These are phyloP conservation scores for Hibiscus tridactylites DNA, from an alignment of 345 rosid genomes.

Conservation along the genomic window DNA sequence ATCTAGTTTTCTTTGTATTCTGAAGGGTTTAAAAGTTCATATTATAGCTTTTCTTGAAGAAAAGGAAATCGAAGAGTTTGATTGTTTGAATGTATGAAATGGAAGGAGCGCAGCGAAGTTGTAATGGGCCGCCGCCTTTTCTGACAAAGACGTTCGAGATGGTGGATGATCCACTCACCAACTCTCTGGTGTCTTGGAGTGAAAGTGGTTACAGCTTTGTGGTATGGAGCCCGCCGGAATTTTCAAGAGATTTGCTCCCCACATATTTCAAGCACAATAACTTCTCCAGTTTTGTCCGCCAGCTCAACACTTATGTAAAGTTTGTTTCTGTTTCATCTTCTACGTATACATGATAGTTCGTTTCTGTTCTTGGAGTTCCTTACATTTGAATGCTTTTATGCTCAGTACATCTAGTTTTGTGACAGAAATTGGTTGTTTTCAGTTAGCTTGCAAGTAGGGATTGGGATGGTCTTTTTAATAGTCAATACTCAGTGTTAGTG, in stretches of 20 bases:
- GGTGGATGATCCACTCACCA: slow-evolving; percentile 30
- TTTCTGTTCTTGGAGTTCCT: too few relatives aligned
- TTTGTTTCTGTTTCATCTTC: not conserved
- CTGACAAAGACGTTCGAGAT: slow-evolving; percentile 28
- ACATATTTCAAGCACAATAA: slow-evolving; percentile 46
- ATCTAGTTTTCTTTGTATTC: not conserved
- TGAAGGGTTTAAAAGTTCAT: not conserved
- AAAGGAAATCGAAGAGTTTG: too few relatives aligned
- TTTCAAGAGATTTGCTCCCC: slow-evolving; percentile 34
- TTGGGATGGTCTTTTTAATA: too few relatives aligned
- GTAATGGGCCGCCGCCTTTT: slow-evolving; percentile 28
- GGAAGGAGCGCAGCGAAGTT: slow-evolving; percentile 26
- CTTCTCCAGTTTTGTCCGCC: slow-evolving; percentile 51
- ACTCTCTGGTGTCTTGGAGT: slow-evolving; percentile 24
- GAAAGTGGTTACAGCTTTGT: slow-evolving; percentile 29
- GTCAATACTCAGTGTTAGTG: too few relatives aligned
- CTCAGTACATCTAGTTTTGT: too few relatives aligned
- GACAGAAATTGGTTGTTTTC: too few relatives aligned
- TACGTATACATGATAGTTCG: too few relatives aligned
- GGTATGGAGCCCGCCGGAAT: slow-evolving; percentile 40
- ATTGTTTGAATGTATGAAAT: slow-evolving; percentile 4
- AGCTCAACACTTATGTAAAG: slow-evolving; percentile 50
- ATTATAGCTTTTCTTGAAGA: too few relatives aligned
- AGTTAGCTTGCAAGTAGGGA: too few relatives aligned
- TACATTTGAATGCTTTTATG: too few relatives aligned